phyloP scores from a whole-genome alignment of 176 grass and related monocot genomes.

The Aegilops sharonensis region DNA sequence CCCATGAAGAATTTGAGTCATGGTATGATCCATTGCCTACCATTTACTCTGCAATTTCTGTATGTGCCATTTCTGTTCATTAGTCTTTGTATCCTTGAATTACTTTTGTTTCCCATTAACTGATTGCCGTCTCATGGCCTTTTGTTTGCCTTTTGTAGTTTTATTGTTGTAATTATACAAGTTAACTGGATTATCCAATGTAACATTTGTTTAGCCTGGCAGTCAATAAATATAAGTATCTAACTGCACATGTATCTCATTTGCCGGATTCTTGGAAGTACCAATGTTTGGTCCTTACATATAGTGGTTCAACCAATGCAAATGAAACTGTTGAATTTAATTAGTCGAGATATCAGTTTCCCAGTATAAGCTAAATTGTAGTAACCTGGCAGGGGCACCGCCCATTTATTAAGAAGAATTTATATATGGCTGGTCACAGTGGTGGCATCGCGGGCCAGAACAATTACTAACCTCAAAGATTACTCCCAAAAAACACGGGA shows the following conservation, averaged over 20 bases:
- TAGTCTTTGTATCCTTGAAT: neutral
- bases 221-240: neutral
- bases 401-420: neutral
- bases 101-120: neutral
- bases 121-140: neutral
- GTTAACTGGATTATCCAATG: neutral
- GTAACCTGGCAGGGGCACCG: neutral
- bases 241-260: neutral
- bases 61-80: neutral
- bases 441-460: neutral
- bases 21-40: conserved; percentile 50
- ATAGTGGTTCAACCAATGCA: neutral
- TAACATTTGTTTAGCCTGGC: neutral
- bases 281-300: neutral
- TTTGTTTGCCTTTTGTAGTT: neutral
- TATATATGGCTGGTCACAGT: neutral
- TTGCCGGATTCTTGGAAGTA: neutral
- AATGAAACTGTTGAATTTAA: neutral
- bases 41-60: neutral
- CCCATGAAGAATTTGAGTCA: conserved; percentile 91
- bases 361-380: neutral
- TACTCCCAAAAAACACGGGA: neutral
- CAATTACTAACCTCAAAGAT: neutral
- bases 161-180: neutral
- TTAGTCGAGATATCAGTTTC: neutral